Evolutionary conservation across 495 filamentous ascomycete genomes (phyloP), one percentile per base, ranked within the genome.

Genomic region (Penicillium robsamsonii): DNA sequence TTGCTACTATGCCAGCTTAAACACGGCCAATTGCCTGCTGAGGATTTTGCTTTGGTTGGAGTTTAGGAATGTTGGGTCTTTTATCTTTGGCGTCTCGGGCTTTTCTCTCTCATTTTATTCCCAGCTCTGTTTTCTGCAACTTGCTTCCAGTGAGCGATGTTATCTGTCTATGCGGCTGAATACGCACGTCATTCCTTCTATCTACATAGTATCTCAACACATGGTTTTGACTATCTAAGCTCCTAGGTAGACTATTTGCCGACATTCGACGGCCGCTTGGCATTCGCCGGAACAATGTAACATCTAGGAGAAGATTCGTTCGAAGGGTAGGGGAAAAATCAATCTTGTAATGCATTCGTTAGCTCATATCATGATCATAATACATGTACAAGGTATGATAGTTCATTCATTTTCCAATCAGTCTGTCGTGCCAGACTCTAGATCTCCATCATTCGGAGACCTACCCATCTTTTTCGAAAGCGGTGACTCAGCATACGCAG

Each of bases 401-500:
- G 7, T 29, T 7, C 6, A n/a, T 17, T 10, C 3, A 40, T 15
- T 30, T 44, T 31, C 17, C 30, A 20, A 48, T 51, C 44, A 68
- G 8, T 60, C 58, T 38, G 56, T 46, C 2, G 59, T 55, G 10
- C 57, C 50, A 47, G 56, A 53, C 27, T 55, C 59, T 31, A 37
- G 24, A 22, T 62, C 52, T 30, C 43, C 31, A 20, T 60, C 56
- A 25, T 35, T 65, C 15, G 52, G 38, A 20, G 50, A 47, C 10
- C 56, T 50, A 11, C 59, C 50, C 8, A 61, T 49, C 56, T 67
- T 70, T 24, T 46, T 67, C 10, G 67, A 63, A 48, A 72, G 60
- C 8, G 69, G 71, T 15, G 71, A 75, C 5, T 71, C 60, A 5
- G 50, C 18, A 60, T 68, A 67, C 8, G 64, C 63, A 13, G 70